phyloP scores from a whole-genome alignment of 2,329 filamentous ascomycete species.

The Fusarium robinianum region DNA sequence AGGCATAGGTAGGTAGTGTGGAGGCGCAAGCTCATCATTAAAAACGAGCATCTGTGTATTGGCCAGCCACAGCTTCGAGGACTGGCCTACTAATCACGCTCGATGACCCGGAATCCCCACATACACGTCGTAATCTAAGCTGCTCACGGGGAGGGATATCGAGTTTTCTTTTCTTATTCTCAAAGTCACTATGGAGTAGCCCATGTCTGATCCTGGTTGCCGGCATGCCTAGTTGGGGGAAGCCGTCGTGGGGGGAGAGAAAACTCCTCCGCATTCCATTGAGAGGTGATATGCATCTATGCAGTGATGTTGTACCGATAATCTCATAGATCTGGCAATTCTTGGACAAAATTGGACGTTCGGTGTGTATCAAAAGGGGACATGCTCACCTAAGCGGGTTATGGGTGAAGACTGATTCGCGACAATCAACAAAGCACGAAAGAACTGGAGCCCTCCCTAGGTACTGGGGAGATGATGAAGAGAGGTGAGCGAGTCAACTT shows the following conservation, averaged over 20 bases:
- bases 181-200: constrained; percentile 13
- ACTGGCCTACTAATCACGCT: too few species aligned
- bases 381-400: too few species aligned
- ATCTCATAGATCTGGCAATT: background rate
- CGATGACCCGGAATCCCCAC: background rate
- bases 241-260: constrained; percentile 14
- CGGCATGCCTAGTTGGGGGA: constrained; percentile 3
- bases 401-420: too few species aligned
- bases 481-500: too few species aligned
- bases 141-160: constrained; percentile 21
- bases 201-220: constrained; percentile 16
- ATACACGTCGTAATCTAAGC: constrained; percentile 1
- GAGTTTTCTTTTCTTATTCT: constrained; percentile 13
- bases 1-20: too few species aligned
- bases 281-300: constrained; percentile 9
- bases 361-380: constrained; percentile 35
- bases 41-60: constrained; percentile 1
- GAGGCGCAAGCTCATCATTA: constrained; percentile 3
- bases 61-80: background rate
- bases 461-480: too few species aligned
- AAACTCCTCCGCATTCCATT: constrained; percentile 15
- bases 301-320: constrained; percentile 9
- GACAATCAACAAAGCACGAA: too few species aligned
- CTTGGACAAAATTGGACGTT: constrained; percentile 21
- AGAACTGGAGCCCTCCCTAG: too few species aligned